These are phyloP conservation scores for Arabis hirsuta DNA, from an alignment of 345 rosid genomes.

Conservation along the genomic window DNA sequence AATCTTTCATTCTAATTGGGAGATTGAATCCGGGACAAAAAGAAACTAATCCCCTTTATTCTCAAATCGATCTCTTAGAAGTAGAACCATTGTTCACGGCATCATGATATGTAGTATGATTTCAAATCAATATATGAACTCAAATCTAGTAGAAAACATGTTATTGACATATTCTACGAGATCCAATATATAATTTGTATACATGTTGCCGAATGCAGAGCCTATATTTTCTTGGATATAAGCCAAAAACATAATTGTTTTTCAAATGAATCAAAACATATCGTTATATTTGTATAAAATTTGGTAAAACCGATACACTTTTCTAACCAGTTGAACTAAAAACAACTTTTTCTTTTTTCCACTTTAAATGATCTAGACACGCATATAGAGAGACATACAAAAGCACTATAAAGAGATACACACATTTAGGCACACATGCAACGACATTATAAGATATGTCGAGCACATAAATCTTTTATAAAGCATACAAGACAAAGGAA, in stretches of 20 bases:
- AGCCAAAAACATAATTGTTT: neutral
- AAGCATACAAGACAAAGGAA: conserved; percentile 27
- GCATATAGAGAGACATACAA: neutral
- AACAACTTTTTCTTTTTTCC: neutral
- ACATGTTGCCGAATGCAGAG: neutral
- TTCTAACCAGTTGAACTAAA: conserved; percentile 1
- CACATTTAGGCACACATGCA: conserved; percentile 26
- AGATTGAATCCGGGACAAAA: no score
- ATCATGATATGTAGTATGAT: no score
- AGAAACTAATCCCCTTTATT: no score
- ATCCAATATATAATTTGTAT: neutral
- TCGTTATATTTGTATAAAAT: neutral
- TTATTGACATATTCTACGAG: no score
- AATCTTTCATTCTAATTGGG: no score
- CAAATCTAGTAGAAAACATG: no score
- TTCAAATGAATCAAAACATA: neutral
- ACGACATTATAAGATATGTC: conserved; percentile 25
- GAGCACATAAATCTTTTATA: conserved; percentile 27
- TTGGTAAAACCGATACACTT: neutral
- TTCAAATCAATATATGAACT: no score
- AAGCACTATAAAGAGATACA: conserved; percentile 22
- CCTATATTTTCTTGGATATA: neutral
- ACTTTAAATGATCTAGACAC: conserved; percentile 1
- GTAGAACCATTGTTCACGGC: no score
- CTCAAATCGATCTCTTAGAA: no score